These are phyloP conservation scores for Xylaria nigripes DNA, from an alignment of 495 filamentous ascomycete genomes.

Conservation along the genomic window DNA sequence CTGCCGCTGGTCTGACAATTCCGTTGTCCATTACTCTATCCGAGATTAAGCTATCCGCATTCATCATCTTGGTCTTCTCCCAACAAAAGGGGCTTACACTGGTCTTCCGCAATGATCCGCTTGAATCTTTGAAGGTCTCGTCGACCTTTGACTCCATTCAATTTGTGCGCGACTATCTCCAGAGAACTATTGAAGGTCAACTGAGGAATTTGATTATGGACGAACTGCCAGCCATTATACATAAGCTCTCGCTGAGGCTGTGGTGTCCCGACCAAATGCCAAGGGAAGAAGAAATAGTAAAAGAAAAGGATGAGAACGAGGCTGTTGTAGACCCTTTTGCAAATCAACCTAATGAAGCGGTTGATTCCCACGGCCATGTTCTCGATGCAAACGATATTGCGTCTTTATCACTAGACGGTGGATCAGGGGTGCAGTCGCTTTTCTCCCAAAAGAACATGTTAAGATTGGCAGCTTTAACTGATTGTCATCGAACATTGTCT, in stretches of 20 bases:
- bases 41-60: constrained; percentile 93
- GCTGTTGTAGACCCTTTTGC: constrained; percentile 66
- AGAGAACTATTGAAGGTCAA: constrained; percentile 94
- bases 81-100: constrained; percentile 93
- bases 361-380: constrained; percentile 67
- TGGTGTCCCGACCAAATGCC: constrained; percentile 82
- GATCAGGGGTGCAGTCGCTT: constrained; percentile 67
- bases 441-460: constrained; percentile 89
- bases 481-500: constrained; percentile 79
- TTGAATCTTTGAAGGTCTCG: constrained; percentile 95
- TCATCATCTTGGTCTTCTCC: constrained; percentile 95
- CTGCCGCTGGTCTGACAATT: constrained; percentile 87
- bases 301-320: constrained; percentile 40
- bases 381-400: constrained; percentile 66
- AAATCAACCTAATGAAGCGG: constrained; percentile 68
- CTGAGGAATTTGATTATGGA: constrained; percentile 92
- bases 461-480: constrained; percentile 63
- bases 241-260: constrained; percentile 78
- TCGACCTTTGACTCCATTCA: constrained; percentile 98
- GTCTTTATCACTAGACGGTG: constrained; percentile 64
- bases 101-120: constrained; percentile 94
- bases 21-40: constrained; percentile 93
- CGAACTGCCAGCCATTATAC: constrained; percentile 91
- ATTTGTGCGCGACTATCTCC: constrained; percentile 93
- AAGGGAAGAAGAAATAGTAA: constrained; percentile 41